phyloP scores from a whole-genome alignment of 805 yeast species.

The Monosporozyma servazzii region DNA sequence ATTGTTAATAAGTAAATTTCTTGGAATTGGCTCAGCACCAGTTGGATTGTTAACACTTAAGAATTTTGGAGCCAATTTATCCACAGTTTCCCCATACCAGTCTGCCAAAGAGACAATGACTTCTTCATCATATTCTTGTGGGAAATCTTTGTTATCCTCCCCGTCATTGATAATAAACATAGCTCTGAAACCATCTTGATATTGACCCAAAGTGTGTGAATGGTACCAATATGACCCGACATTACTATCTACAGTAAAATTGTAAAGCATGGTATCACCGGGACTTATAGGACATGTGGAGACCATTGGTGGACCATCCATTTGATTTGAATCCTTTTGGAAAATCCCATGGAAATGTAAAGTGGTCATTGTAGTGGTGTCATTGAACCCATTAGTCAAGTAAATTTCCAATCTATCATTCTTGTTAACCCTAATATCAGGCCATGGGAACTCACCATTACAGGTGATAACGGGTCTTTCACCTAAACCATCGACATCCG shows the following conservation, averaged over 20 bases:
- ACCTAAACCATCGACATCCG: conserved; percentile 34
- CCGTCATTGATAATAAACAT: conserved; percentile 66
- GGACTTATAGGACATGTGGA: conserved; percentile 92
- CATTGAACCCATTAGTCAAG: conserved; percentile 62
- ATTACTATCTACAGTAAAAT: conserved; percentile 76
- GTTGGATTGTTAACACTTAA: conserved; percentile 78
- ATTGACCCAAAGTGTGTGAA: conserved; percentile 83
- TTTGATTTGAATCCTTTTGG: conserved; percentile 54
- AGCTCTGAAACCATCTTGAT: conserved; percentile 89
- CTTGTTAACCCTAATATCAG: conserved; percentile 62
- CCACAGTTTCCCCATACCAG: conserved; percentile 69
- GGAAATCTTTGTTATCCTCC: conserved; percentile 39
- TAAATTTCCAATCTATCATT: conserved; percentile 73
- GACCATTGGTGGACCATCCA: conserved; percentile 88
- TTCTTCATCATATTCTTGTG: conserved; percentile 77
- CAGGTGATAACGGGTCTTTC: conserved; percentile 37
- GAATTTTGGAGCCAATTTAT: conserved; percentile 45
- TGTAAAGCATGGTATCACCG: conserved; percentile 63
- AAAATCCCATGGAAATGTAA: conserved; percentile 93
- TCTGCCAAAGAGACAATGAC: conserved; percentile 60
- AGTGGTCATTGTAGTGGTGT: conserved; percentile 61
- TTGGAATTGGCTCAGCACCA: conserved; percentile 97
- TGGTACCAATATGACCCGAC: conserved; percentile 96
- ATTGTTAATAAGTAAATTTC: conserved; percentile 68
- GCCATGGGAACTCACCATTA: conserved; percentile 67